Percentiles rank a stretch among this genome's conserved stretches.
Evolutionary conservation across 495 filamentous ascomycete species (phyloP).

Genomic region (Talaromyces borbonicus): DNA sequence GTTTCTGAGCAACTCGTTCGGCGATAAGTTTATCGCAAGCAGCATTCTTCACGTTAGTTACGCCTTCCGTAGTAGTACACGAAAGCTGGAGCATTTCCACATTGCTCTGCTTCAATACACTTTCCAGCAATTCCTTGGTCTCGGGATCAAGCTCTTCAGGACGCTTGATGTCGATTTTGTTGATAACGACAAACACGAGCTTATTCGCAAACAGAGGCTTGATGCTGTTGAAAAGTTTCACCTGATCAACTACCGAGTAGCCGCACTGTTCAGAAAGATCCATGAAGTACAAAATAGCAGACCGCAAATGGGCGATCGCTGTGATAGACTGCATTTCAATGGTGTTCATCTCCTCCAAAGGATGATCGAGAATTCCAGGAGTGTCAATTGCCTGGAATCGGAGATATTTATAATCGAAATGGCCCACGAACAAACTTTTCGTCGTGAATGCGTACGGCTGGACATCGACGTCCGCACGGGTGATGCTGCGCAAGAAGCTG

Average conservation of each 20-base stretch:
- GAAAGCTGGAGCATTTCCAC: slow-evolving; percentile 87
- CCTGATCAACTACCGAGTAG: slow-evolving; percentile 85
- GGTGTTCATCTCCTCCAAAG: slow-evolving; percentile 98
- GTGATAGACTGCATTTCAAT: slow-evolving; percentile 99
- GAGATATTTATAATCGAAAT: slow-evolving; percentile 98
- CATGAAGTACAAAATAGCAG: slow-evolving; percentile 95
- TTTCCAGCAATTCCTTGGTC: slow-evolving; percentile 65
- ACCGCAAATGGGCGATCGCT: slow-evolving; percentile 90
- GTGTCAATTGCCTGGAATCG: slow-evolving; percentile 86
- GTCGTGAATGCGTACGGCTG: slow-evolving; percentile 99
- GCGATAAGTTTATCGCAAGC: slow-evolving; percentile 90
- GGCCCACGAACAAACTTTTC: slow-evolving; percentile 92
- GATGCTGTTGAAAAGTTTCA: slow-evolving; percentile 87
- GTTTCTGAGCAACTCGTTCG: slow-evolving; percentile 86
- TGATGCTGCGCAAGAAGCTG: slow-evolving; percentile 83
- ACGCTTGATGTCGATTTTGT: slow-evolving; percentile 89
- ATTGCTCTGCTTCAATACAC: slow-evolving; percentile 71
- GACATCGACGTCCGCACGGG: slow-evolving; percentile 91
- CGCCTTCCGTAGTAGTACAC: slow-evolving; percentile 89
- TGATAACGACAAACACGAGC: slow-evolving; percentile 89
- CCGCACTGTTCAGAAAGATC: slow-evolving; percentile 96
- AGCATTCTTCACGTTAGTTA: slow-evolving; percentile 88
- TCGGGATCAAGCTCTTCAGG: slow-evolving; percentile 83
- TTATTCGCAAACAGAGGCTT: slow-evolving; percentile 96
- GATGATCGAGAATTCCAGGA: slow-evolving; percentile 94